Evolutionary conservation across 306 rosid genomes (phyloP).

Genomic region (Begonia fuchsioides): DNA sequence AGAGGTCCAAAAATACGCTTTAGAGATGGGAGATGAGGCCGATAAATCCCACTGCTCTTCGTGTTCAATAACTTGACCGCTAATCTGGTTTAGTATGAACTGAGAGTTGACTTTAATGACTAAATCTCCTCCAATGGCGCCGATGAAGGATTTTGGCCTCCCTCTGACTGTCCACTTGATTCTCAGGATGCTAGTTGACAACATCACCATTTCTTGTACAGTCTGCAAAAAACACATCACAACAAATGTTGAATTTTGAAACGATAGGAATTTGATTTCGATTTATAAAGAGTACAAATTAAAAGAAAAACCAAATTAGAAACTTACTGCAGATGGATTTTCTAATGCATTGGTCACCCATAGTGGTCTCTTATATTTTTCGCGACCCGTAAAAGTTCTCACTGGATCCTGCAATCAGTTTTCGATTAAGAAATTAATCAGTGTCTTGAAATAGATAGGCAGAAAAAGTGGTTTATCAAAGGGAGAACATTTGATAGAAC

Average conservation of each 20-base stretch:
- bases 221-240: no score
- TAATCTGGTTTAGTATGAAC: slow-evolving; percentile 84
- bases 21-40: slow-evolving; percentile 42
- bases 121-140: slow-evolving; percentile 41
- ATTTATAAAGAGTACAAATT: neutral
- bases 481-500: no score
- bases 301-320: neutral
- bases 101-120: slow-evolving; percentile 45
- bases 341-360: slow-evolving; percentile 55
- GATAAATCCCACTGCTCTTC: slow-evolving; percentile 86
- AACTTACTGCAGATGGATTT: slow-evolving; percentile 57
- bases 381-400: slow-evolving; percentile 70
- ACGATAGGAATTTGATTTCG: neutral
- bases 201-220: slow-evolving; percentile 88
- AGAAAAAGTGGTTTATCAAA: no score
- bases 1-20: slow-evolving; percentile 73
- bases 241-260: no score
- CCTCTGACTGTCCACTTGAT: slow-evolving; percentile 89
- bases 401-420: slow-evolving; percentile 60
- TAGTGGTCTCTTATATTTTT: slow-evolving; percentile 60
- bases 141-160: slow-evolving; percentile 45
- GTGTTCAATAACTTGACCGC: slow-evolving; percentile 81
- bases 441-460: no score
- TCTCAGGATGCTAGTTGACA: slow-evolving; percentile 60
- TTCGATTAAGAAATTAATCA: neutral